phyloP scores from a whole-genome alignment of 1,139 yeast genomes.

The Yamadazyma oceani region DNA sequence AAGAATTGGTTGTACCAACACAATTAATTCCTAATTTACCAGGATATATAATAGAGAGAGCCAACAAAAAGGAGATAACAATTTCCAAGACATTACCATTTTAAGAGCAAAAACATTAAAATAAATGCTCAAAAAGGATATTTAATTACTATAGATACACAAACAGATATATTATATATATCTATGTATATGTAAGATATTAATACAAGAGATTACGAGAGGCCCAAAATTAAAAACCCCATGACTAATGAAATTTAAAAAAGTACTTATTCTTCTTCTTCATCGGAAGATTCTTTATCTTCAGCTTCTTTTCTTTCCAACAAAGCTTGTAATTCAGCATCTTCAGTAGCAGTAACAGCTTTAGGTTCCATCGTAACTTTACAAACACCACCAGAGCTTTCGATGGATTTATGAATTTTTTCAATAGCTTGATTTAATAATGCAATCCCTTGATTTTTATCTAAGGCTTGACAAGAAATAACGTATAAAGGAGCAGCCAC shows the following conservation, averaged over 20 bases:
- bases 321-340: constrained; percentile 94
- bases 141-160: too few species aligned
- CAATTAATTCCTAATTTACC: constrained; percentile 40
- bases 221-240: not conserved
- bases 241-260: too few species aligned
- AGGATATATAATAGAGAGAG: constrained; percentile 40
- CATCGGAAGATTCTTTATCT: constrained; percentile 45
- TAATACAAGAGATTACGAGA: constrained; percentile 2
- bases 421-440: constrained; percentile 77
- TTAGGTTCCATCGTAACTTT: constrained; percentile 97
- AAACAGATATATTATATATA: constrained; percentile 6
- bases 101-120: too few species aligned
- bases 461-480: constrained; percentile 88
- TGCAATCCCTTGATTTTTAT: constrained; percentile 84
- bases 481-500: constrained; percentile 98
- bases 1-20: constrained; percentile 37
- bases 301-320: constrained; percentile 60
- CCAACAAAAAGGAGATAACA: constrained; percentile 35
- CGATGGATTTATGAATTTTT: constrained; percentile 68
- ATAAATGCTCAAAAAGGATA: too few species aligned
- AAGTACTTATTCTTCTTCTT: constrained; percentile 40
- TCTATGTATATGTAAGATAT: constrained; percentile 2
- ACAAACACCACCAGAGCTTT: constrained; percentile 78
- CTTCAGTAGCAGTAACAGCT: constrained; percentile 98
- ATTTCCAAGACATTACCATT: constrained; percentile 31